phyloP scores from a whole-genome alignment of 2,329 filamentous ascomycete species.

The Dryadomyces quercivorus region DNA sequence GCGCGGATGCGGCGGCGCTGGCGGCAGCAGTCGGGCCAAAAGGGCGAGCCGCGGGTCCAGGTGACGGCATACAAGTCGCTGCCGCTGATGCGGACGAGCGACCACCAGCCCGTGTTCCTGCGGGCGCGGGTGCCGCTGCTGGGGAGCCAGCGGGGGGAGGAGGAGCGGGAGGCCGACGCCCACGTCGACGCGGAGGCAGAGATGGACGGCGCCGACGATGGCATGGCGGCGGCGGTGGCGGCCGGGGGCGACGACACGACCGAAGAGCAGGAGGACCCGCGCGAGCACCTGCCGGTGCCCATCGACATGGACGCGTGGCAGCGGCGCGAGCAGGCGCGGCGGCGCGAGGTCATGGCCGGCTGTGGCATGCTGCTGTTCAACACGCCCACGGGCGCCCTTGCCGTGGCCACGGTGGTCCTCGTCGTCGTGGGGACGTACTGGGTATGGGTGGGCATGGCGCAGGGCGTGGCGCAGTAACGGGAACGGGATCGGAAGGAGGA shows the following conservation, averaged over 20 bases:
- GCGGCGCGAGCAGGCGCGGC: slow-evolving; percentile 31
- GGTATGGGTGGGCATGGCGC: slow-evolving; percentile 13
- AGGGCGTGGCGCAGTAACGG: not conserved
- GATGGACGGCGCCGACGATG: not conserved
- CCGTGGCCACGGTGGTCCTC: slow-evolving; percentile 29
- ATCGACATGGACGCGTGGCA: slow-evolving; percentile 44
- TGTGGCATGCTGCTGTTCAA: slow-evolving; percentile 44
- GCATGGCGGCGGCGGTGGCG: no score
- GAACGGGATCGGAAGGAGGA: not conserved
- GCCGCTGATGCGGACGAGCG: slow-evolving; percentile 68
- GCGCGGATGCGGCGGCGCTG: slow-evolving; percentile 29
- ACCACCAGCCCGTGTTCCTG: slow-evolving; percentile 76
- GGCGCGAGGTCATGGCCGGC: slow-evolving; percentile 35
- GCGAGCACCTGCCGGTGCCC: slow-evolving; percentile 33
- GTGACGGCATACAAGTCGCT: slow-evolving; percentile 63
- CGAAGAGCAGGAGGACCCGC: slow-evolving; percentile 20
- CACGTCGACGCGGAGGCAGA: not conserved
- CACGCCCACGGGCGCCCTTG: slow-evolving; percentile 35
- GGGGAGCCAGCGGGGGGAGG: slow-evolving; percentile 10
- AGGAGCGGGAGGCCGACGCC: not conserved
- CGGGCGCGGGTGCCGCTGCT: slow-evolving; percentile 54
- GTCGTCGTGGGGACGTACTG: slow-evolving; percentile 34
- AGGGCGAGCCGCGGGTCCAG: slow-evolving; percentile 18
- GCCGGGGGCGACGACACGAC: no score
- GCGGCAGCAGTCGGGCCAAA: not conserved